phyloP scores from a whole-genome alignment of 495 filamentous ascomycete genomes.

The Lineolata rhizophorae region DNA sequence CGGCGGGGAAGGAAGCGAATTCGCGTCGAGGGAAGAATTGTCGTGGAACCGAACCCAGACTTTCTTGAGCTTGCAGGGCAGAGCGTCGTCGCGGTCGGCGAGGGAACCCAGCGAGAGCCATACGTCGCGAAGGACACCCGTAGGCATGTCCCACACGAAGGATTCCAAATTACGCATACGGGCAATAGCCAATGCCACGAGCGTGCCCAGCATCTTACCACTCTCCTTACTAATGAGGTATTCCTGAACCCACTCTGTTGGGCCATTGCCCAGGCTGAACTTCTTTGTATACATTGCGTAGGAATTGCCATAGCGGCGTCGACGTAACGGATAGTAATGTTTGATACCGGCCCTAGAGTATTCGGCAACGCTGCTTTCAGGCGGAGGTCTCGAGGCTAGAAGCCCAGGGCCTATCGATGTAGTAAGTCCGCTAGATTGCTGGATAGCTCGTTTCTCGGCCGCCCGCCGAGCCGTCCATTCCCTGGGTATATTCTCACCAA shows the following conservation, averaged over 20 bases:
- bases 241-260: conserved; percentile 59
- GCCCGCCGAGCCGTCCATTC: too few species aligned
- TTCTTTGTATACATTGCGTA: conserved; percentile 73
- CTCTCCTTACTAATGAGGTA: conserved; percentile 76
- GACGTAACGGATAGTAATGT: conserved; percentile 7
- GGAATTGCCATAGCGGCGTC: conserved; percentile 41
- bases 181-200: conserved; percentile 67
- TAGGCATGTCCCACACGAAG: conserved; percentile 95
- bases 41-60: conserved; percentile 88
- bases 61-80: conserved; percentile 46
- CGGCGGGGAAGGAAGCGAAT: conserved; percentile 12
- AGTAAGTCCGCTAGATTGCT: too few species aligned
- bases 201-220: conserved; percentile 81
- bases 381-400: too few species aligned
- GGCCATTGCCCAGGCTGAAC: conserved; percentile 82
- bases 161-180: conserved; percentile 79
- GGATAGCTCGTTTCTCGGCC: conserved; percentile 5
- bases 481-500: conserved; percentile 21
- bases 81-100: conserved; percentile 33
- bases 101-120: conserved; percentile 68
- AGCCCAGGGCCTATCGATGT: too few species aligned
- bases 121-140: conserved; percentile 67
- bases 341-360: too few species aligned
- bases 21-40: conserved; percentile 28
- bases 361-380: too few species aligned